phyloP scores from a whole-genome alignment of 495 filamentous ascomycete genomes.

The Podospora conica region DNA sequence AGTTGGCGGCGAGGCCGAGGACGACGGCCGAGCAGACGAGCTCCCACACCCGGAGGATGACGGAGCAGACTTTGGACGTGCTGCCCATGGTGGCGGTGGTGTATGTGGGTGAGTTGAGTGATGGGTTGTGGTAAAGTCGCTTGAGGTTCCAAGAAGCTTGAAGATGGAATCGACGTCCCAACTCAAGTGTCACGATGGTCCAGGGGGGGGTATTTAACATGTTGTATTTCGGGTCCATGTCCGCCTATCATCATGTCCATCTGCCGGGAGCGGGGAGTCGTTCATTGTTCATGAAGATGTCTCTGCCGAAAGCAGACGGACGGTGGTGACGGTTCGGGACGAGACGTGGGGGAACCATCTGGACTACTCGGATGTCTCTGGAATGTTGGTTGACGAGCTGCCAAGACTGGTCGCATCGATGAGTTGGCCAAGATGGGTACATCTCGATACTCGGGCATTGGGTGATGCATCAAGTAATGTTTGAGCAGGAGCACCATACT shows the following conservation, averaged over 20 bases:
- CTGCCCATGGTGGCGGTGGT: constrained; percentile 9
- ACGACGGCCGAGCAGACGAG: constrained; percentile 22
- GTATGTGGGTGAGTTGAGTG: neutral
- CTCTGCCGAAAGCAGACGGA: neutral
- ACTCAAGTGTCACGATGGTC: neutral
- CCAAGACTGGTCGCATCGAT: neutral
- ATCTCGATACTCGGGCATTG: no score
- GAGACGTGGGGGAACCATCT: neutral
- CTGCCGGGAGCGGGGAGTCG: constrained; percentile 4
- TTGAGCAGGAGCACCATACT: neutral
- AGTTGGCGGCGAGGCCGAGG: constrained; percentile 17
- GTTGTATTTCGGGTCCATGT: neutral
- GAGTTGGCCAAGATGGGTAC: no score
- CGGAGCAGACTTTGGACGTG: neutral
- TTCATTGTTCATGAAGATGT: neutral
- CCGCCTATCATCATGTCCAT: neutral
- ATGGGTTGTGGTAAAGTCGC: neutral
- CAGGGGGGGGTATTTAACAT: neutral
- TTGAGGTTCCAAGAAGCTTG: neutral
- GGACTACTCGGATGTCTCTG: neutral
- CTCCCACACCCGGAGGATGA: constrained; percentile 18
- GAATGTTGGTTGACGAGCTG: neutral
- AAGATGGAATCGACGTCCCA: no score
- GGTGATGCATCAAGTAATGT: neutral
- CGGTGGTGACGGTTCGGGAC: neutral